Evolutionary conservation across 116 monocot species (phyloP).

Genomic region (Posidonia oceanica): DNA sequence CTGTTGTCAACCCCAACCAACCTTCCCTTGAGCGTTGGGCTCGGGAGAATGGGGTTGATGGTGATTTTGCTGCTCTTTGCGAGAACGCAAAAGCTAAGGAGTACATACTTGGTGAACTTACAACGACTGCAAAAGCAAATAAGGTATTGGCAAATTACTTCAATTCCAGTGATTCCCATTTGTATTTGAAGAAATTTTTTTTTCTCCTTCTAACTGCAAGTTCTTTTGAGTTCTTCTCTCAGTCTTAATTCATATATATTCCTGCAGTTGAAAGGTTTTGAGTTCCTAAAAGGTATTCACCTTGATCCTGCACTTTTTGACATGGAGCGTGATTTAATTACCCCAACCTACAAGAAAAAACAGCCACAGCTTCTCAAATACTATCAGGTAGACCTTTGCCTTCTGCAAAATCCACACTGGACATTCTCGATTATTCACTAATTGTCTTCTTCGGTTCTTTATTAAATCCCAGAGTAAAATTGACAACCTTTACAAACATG

Average conservation of each 20-base stretch:
- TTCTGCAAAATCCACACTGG: not conserved
- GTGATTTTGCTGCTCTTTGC: constrained; percentile 57
- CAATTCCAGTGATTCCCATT: not conserved
- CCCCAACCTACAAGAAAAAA: constrained; percentile 95
- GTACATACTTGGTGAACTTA: constrained; percentile 55
- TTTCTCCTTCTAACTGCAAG: not conserved
- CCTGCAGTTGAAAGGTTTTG: constrained; percentile 82
- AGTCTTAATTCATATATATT: not conserved
- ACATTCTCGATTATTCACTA: not conserved
- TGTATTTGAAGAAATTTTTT: not conserved
- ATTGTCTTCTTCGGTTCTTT: not conserved
- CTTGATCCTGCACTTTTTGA: constrained; percentile 84
- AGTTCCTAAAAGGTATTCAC: constrained; percentile 76
- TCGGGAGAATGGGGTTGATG: constrained; percentile 40
- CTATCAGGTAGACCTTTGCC: constrained; percentile 47
- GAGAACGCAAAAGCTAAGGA: constrained; percentile 67
- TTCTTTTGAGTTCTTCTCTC: not conserved
- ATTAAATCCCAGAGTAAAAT: constrained; percentile 20
- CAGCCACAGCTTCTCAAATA: constrained; percentile 82
- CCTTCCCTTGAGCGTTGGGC: constrained; percentile 78
- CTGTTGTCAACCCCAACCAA: constrained; percentile 68
- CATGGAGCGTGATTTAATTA: constrained; percentile 88
- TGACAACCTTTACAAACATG: constrained; percentile 25
- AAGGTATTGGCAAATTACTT: constrained; percentile 20
- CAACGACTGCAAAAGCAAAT: constrained; percentile 53